These are phyloP conservation scores for Pterocarpus macrocarpus DNA, from an alignment of 306 rosid genomes.

Conservation along the genomic window DNA sequence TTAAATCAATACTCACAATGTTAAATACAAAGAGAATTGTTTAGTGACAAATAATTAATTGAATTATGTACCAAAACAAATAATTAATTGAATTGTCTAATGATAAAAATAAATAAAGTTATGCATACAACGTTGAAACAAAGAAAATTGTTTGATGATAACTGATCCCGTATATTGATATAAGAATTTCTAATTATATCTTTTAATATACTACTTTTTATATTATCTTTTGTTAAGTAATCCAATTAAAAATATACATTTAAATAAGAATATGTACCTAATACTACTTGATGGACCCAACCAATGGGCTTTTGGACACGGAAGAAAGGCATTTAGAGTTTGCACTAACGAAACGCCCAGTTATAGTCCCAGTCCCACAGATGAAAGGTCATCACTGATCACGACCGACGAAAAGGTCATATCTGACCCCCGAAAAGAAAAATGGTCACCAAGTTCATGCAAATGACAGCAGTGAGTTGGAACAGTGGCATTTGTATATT, in stretches of 20 bases:
- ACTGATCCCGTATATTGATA: background rate
- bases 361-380: background rate
- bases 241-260: background rate
- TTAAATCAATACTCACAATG: background rate
- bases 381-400: background rate
- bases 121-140: background rate
- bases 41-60: background rate
- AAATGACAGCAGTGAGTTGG: background rate
- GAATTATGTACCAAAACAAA: no score
- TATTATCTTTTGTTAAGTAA: background rate
- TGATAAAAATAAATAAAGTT: background rate
- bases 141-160: background rate
- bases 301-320: background rate
- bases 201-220: background rate
- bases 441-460: no score
- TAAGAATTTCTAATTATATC: background rate
- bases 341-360: background rate
- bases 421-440: no score
- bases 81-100: background rate
- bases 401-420: no score
- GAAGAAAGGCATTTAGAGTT: background rate
- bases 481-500: background rate
- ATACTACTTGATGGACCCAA: conserved; percentile 3
- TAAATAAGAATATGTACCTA: background rate
- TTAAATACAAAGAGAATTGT: background rate